Evolutionary conservation across 371 early-diverging fungal genomes (phyloP).

Genomic region (Mortierella sp.): DNA sequence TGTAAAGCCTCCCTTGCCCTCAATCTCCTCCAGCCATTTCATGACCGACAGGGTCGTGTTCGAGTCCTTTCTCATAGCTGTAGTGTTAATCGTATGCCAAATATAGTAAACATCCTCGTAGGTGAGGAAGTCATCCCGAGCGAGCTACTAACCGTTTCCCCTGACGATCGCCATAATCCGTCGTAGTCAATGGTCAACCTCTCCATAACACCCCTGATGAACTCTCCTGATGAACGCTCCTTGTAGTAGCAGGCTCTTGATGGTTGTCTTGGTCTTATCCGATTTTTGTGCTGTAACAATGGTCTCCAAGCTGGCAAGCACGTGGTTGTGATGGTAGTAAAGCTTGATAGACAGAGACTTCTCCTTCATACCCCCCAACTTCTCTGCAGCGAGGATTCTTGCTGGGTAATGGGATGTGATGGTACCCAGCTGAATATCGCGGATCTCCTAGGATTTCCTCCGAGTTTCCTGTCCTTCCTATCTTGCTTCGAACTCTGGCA

Average conservation of each 20-base stretch:
- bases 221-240: constrained; percentile 29
- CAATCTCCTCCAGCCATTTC: constrained; percentile 33
- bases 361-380: neutral
- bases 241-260: constrained; percentile 18
- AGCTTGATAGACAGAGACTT: neutral
- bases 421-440: neutral
- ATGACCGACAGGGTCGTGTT: constrained; percentile 21
- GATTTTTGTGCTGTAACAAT: constrained; percentile 31
- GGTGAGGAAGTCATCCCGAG: constrained; percentile 31
- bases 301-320: constrained; percentile 10
- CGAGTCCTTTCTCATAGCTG: constrained; percentile 18
- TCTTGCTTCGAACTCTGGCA: neutral
- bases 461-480: neutral
- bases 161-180: constrained; percentile 20
- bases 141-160: constrained; percentile 16
- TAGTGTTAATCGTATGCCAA: constrained; percentile 21
- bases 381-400: neutral
- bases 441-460: neutral
- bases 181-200: constrained; percentile 37
- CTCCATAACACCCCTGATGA: constrained; percentile 32
- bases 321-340: constrained; percentile 14
- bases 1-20: constrained; percentile 14
- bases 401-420: neutral
- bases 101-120: constrained; percentile 36
- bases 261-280: constrained; percentile 22